Percentiles rank a stretch among this genome's conserved stretches.
phyloP scores from a whole-genome alignment of 441 rosid genomes.

The Biscutella auriculata region DNA sequence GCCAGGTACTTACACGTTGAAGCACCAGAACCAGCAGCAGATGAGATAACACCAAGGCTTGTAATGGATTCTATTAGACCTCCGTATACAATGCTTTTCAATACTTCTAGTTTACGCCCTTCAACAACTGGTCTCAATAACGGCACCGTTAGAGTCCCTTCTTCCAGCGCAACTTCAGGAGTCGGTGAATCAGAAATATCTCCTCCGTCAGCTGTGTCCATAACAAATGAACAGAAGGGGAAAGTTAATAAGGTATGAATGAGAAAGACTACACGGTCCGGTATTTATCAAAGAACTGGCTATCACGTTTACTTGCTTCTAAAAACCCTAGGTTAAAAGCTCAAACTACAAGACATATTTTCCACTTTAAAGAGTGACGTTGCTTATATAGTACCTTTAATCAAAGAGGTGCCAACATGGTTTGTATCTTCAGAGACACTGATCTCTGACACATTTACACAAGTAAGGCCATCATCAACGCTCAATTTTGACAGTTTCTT shows the following conservation, averaged over 20 bases:
- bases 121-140: conserved; percentile 15
- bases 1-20: conserved; percentile 41
- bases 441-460: no score
- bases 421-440: no score
- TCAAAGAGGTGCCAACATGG: no score
- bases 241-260: neutral
- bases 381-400: neutral
- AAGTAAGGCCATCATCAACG: no score
- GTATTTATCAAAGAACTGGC: conserved; percentile 12
- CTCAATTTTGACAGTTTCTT: no score
- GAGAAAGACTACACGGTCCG: no score
- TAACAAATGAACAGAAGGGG: neutral
- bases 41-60: conserved; percentile 70
- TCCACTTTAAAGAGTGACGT: conserved; percentile 8
- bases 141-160: conserved; percentile 9
- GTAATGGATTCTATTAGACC: conserved; percentile 76
- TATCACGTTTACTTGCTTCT: conserved; percentile 12
- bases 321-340: neutral
- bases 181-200: neutral
- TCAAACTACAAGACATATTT: conserved; percentile 17
- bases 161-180: conserved; percentile 12
- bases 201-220: conserved; percentile 1
- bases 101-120: conserved; percentile 36
- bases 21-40: conserved; percentile 86
- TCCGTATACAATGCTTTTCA: conserved; percentile 84